phyloP scores from a whole-genome alignment of 1,139 yeast genomes.

The Blastobotrys persicus region DNA sequence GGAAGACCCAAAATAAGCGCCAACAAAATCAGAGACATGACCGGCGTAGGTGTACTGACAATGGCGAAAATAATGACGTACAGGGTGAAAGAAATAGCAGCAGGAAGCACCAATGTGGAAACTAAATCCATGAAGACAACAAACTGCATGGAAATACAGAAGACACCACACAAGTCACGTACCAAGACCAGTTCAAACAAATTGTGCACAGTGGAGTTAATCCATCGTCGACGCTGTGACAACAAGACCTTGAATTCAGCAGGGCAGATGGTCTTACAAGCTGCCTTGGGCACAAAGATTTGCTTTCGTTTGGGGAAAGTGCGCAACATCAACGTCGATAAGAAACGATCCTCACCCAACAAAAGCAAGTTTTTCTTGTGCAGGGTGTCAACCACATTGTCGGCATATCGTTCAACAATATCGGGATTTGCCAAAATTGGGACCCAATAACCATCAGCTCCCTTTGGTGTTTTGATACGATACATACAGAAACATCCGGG shows the following conservation, averaged over 20 bases:
- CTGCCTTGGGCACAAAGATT: conserved; percentile 37
- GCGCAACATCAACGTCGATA: conserved; percentile 37
- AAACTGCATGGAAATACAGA: conserved; percentile 40
- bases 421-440: conserved; percentile 48
- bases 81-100: conserved; percentile 77
- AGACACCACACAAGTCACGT: conserved; percentile 38
- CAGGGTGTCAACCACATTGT: conserved; percentile 35
- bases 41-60: conserved; percentile 72
- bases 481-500: conserved; percentile 42
- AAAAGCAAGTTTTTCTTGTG: conserved; percentile 38
- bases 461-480: conserved; percentile 52
- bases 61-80: conserved; percentile 74
- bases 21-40: conserved; percentile 69
- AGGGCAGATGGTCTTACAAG: conserved; percentile 37
- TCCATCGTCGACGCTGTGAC: conserved; percentile 42
- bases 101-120: conserved; percentile 69
- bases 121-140: conserved; percentile 37
- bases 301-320: conserved; percentile 38
- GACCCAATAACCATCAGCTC: conserved; percentile 61
- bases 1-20: conserved; percentile 86
- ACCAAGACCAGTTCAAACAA: conserved; percentile 37
- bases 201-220: conserved; percentile 40
- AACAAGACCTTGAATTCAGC: conserved; percentile 33
- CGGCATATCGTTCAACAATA: conserved; percentile 37
- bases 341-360: conserved; percentile 39